These are phyloP conservation scores for Chaetomiaceae sp. DNA, from an alignment of 2,329 filamentous ascomycete species.

Conservation along the genomic window DNA sequence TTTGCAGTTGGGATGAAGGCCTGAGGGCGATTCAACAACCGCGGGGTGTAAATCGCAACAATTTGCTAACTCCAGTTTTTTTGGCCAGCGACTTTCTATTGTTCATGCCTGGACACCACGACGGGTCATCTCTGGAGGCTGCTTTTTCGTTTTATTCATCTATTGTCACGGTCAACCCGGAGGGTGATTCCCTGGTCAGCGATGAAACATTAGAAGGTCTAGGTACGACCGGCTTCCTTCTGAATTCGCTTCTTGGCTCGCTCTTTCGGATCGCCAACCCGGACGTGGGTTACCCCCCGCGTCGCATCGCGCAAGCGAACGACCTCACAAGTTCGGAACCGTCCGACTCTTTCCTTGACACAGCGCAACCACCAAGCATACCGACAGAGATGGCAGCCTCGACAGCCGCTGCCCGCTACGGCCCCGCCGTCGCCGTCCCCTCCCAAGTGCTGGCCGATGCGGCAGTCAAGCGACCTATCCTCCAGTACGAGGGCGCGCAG, in stretches of 20 bases:
- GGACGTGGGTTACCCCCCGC: conserved; percentile 14
- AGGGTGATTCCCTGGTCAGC: conserved; percentile 89
- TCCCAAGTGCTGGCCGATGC: conserved; percentile 13
- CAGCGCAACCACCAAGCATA: conserved; percentile 1
- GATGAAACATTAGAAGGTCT: conserved; percentile 87
- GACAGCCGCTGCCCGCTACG: conserved; percentile 12
- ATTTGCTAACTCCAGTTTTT: conserved; percentile 6
- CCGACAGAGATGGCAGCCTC: conserved; percentile 14
- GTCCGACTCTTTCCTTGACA: not conserved
- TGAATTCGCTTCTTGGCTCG: conserved; percentile 70
- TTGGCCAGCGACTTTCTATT: conserved; percentile 76
- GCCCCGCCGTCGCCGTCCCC: conserved; percentile 6
- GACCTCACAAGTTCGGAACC: conserved; percentile 11
- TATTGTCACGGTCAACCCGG: conserved; percentile 81
- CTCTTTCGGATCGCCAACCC: conserved; percentile 59
- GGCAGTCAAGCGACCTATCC: conserved; percentile 13
- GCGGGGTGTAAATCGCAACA: not conserved
- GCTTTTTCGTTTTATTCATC: conserved; percentile 89
- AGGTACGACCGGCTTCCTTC: conserved; percentile 78
- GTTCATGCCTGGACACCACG: conserved; percentile 67
- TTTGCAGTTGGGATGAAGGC: not conserved
- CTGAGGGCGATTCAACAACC: not conserved
- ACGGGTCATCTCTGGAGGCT: conserved; percentile 67
- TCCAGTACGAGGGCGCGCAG: conserved; percentile 20
- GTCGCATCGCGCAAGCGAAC: conserved; percentile 31